phyloP scores from a whole-genome alignment of 2,329 filamentous ascomycete genomes.

The Venturia aucupariae region DNA sequence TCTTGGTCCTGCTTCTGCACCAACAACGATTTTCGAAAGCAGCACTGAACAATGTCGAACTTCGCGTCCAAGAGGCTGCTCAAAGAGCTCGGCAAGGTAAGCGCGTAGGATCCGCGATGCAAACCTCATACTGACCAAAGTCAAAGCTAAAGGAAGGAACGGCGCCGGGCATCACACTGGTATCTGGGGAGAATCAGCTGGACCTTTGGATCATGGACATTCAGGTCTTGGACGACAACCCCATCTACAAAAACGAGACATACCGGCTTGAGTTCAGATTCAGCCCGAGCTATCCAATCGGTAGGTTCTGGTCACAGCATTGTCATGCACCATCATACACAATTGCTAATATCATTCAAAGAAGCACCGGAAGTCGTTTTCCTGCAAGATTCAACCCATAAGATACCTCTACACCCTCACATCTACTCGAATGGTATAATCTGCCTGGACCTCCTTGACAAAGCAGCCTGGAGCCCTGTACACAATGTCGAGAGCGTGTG shows the following conservation, averaged over 20 bases:
- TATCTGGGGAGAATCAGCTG: conserved; percentile 65
- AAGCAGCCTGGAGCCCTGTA: conserved; percentile 88
- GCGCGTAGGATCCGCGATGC: background rate
- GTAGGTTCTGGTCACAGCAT: conserved; percentile 39
- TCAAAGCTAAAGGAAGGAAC: conserved; percentile 47
- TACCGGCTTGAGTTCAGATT: conserved; percentile 88
- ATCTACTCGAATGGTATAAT: conserved; percentile 99
- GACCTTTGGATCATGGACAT: conserved; percentile 92
- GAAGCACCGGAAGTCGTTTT: conserved; percentile 95
- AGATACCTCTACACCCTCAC: conserved; percentile 90
- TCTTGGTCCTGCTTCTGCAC: background rate
- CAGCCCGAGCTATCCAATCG: conserved; percentile 77
- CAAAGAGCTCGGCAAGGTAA: background rate
- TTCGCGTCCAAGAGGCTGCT: conserved; percentile 1
- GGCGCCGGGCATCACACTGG: conserved; percentile 64
- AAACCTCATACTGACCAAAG: background rate
- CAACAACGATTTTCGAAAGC: background rate
- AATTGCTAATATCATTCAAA: conserved; percentile 28
- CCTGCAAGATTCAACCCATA: conserved; percentile 44
- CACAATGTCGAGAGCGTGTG: conserved; percentile 96
- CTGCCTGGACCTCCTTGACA: conserved; percentile 83
- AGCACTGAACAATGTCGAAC: background rate
- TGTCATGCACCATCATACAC: conserved; percentile 4
- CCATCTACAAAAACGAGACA: conserved; percentile 69
- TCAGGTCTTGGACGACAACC: conserved; percentile 78